Base-by-base conservation (phyloP, 179 eudicot genomes). In the Kewa caespitosa region DNA sequence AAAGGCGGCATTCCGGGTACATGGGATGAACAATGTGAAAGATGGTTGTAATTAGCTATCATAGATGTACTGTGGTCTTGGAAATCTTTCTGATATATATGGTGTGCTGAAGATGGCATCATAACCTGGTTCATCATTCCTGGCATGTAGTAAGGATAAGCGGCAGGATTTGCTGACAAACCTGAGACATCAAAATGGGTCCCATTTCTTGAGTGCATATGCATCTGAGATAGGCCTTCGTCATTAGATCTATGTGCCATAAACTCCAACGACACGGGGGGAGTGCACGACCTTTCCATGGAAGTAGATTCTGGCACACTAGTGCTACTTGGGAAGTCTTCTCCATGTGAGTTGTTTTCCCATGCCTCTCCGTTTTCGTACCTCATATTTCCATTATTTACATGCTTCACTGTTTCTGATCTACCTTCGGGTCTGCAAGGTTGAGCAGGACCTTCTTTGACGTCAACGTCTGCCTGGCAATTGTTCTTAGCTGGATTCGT, bases 91-190 rank as follows among this genome's bases (percentile, higher is more conserved):
- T 78, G 92, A 79, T 91, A 86, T 54, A 87, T 41, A 55, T 84
- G 80, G 65, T 83, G 73, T 73, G 87, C 59, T 15, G 91, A 67
- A 72, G 87, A 55, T 66, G 86, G 69, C 92, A 95, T 87, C 89
- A 88, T 83, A 11, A 79, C 84, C 79, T 88, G 99, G 91, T 87
- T 95, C 91, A 89, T 87, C 67, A 82, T 76, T 63, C 97, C 99
- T 1, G 92, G 39, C 78, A 91, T 82, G 79, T 80, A 95, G 78
- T 87, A 90, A 46, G 97, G 90, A 80, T 86, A 95, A 68, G 88
- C 74, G 50, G 88, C 74, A 55, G 74, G 78, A 55, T 83, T 90
- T 10, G 86, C 70, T 70, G 77, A 80, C 67, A 85, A 86, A 55
- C 88, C 85, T 1, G 88, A 77, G 68, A 76, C 76, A 81, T 87